A percentile compares a stretch with the other conserved stretches of the same genome.
Evolutionary conservation across 1,139 yeast species (phyloP).

Genomic region (Pichia sp.): DNA sequence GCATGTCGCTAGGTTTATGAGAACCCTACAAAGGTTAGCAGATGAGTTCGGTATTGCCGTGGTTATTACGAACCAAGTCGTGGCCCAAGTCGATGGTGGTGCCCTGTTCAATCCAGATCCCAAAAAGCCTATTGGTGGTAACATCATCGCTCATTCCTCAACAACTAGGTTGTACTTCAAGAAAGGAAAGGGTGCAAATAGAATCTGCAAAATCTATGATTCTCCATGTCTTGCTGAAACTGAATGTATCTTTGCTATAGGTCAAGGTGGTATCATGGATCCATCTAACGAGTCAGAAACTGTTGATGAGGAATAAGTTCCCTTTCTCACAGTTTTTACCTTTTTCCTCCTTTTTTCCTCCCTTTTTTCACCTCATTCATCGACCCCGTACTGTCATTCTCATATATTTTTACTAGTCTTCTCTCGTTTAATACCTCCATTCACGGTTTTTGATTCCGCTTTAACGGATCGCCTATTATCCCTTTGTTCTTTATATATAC

Average conservation of each 20-base stretch:
- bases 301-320: constrained; percentile 56
- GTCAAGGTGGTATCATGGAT: constrained; percentile 96
- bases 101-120: constrained; percentile 90
- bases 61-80: constrained; percentile 97
- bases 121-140: constrained; percentile 99
- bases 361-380: not conserved
- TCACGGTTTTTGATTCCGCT: not conserved
- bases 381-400: not conserved
- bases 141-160: constrained; percentile 93
- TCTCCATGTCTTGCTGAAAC: constrained; percentile 95
- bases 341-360: not conserved
- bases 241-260: constrained; percentile 91
- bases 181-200: constrained; percentile 87
- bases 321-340: not conserved
- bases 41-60: constrained; percentile 99
- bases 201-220: constrained; percentile 91
- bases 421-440: not conserved
- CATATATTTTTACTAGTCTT: not conserved
- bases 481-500: not conserved
- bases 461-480: not conserved
- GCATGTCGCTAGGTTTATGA: constrained; percentile 90
- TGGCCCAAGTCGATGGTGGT: constrained; percentile 95
- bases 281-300: constrained; percentile 49
- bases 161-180: constrained; percentile 87
- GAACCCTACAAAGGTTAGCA: constrained; percentile 86